Evolutionary conservation across 306 rosid species (phyloP).

Genomic region (Fagus crenata): DNA sequence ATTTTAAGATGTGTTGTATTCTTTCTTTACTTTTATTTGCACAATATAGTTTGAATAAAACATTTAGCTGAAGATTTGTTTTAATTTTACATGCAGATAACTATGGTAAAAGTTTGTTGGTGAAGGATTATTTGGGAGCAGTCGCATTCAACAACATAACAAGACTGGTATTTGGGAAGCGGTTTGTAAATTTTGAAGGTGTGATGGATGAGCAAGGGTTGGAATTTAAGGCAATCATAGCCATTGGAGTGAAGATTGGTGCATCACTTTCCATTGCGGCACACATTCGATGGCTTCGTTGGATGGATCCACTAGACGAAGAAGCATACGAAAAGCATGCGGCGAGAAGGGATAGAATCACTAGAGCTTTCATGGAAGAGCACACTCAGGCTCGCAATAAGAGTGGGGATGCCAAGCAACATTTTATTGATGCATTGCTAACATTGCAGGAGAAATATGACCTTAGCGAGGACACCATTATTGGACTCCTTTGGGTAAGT

Average conservation of each 20-base stretch:
- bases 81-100: no score
- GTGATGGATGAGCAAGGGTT: conserved; percentile 65
- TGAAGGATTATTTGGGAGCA: no score
- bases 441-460: conserved; percentile 76
- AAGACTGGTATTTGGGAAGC: conserved; percentile 77
- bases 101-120: no score
- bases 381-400: conserved; percentile 59
- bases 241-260: conserved; percentile 72
- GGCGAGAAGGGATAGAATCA: conserved; percentile 66
- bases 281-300: conserved; percentile 80
- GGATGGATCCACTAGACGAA: conserved; percentile 85
- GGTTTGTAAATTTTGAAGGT: conserved; percentile 73
- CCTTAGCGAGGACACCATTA: conserved; percentile 86
- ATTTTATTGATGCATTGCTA: conserved; percentile 82
- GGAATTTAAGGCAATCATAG: conserved; percentile 64
- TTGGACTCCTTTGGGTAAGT: conserved; percentile 83
- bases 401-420: conserved; percentile 72
- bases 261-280: conserved; percentile 79
- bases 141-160: conserved; percentile 8
- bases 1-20: no score
- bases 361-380: conserved; percentile 81
- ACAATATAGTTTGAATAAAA: no score
- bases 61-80: no score
- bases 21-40: no score
- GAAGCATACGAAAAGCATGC: conserved; percentile 61